Evolutionary conservation across 345 rosid species (phyloP).

Genomic region (Euphorbia pulcherrima): DNA sequence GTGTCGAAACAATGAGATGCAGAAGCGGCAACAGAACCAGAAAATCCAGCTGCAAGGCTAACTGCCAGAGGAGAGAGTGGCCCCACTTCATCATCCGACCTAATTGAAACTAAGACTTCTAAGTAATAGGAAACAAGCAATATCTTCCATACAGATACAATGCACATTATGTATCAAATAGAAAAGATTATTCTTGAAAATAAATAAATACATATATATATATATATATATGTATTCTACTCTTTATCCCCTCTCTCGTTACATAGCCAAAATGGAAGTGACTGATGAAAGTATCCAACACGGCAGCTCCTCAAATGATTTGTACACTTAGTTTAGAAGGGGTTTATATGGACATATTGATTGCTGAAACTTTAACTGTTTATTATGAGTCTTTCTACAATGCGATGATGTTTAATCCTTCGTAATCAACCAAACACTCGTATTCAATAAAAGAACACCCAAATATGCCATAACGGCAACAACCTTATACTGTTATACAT

Average conservation of each 20-base stretch:
- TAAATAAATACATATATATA: not conserved
- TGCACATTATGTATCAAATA: not conserved
- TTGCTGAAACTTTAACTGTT: not conserved
- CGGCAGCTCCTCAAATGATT: not conserved
- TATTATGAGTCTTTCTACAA: not conserved
- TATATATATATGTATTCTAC: too few relatives aligned
- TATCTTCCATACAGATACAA: not conserved
- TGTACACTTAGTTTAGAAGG: not conserved
- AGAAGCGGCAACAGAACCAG: constrained; percentile 80
- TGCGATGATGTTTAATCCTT: not conserved
- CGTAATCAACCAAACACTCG: not conserved
- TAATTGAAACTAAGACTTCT: constrained; percentile 27
- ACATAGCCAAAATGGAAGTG: not conserved
- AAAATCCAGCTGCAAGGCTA: constrained; percentile 78
- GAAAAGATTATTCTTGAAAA: not conserved
- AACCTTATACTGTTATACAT: not conserved
- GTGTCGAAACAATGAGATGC: constrained; percentile 94
- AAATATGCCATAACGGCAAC: not conserved
- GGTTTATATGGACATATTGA: not conserved
- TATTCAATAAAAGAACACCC: not conserved
- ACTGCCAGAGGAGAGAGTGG: constrained; percentile 63
- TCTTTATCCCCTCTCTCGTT: not conserved
- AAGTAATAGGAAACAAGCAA: not conserved
- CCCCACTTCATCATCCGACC: constrained; percentile 70
- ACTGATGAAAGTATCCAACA: not conserved